Evolutionary conservation across 2,329 filamentous ascomycete species (phyloP), one percentile per base, ranked within the genome.

Genomic region (Alternaria brassicae): DNA sequence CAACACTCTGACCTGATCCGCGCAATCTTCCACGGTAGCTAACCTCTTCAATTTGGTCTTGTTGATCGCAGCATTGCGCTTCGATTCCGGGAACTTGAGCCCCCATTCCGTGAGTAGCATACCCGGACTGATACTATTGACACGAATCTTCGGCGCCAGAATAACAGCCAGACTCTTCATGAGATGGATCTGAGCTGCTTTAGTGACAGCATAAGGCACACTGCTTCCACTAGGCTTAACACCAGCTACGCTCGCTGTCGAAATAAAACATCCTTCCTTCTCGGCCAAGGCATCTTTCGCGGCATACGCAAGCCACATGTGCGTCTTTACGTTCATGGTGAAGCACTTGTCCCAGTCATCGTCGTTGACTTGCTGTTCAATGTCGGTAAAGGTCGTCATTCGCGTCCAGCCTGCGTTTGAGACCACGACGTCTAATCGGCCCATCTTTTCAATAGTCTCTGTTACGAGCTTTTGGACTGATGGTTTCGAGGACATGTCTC

Each of bases 201-300:
- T 95, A 19, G 90, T 91, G 6, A 93, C 89, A 0, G 88, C 83
- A 71, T 95, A 95, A 5, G 91, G 86, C 84, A 88, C 82, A 47
- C 82, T 84, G 84, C 86, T 89, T 1, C 89, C 89, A 59, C 83
- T 86, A 0, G 86, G 83, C 67, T 83, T 86, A 2, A 91, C 84
- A 1, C 88, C 89, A 0, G 89, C 88, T 23, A 90, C 69, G 42
- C 84, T 87, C 0, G 88, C 86, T 0, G 88, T 89, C 1, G 84
- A 86, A 62, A 91, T 83, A 64, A 91, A 90, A 0, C 80, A 79
- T 1, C 88, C 88, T 58, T 88, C 83, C 0, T 79, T 89, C 3
- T 82, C 78, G 23, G 86, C 84, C 67, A 90, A 85, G 0, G 83
- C 86, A 5, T 87, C 81, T 58, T 84, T 76, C 3, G 86, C 87